Base-by-base conservation (phyloP, 768 basidiomycete species). In the Boletus tomentosulus region DNA sequence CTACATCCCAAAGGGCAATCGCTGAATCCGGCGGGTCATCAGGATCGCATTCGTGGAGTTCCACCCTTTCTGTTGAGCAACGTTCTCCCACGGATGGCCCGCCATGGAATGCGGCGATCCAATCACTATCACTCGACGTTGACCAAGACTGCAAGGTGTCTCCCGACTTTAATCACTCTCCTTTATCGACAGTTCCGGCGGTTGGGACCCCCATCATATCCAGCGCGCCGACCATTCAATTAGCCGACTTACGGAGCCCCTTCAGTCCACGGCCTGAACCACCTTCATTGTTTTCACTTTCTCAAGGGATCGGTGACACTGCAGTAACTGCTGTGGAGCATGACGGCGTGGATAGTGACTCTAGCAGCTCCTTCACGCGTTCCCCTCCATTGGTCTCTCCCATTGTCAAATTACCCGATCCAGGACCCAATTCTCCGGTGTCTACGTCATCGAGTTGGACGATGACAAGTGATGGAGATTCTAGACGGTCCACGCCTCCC, bases 401-500 rank as follows among this genome's bases (percentile, higher is more conserved):
- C 0, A 57, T 62, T 24, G 63, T 70, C 25, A 66, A 62, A 47
- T 51, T 70, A 28, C 68, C 68, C 2, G 64, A 68, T 48, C 24
- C 62, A n/a, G 62, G 42, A 33, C 46, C 50, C 16, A 61, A 35
- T 28, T 68, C 68, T 1, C 61, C 60, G 12, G 42, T 64, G 19
- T 57, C 60, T 35, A 57, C 66, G 38, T 71, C 66, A 37, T 70
- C 70, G 13, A 61, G 61, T 41, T 70, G 68, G 66, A 67, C 68
- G 34, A 59, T 58, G 54, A 51, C 67, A 13, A 68, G 70, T 22
- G 64, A 58, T 35, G 46, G 46, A 22, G 61, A 53, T 33, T 60
- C 66, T 28, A 60, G 50, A 47, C 48, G 55, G 27, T 53, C 64
- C 10, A 56, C 52, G 15, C 52, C 52, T 37, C 55, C 33, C 24